phyloP scores from a whole-genome alignment of 116 monocot genomes.

The Posidonia oceanica region DNA sequence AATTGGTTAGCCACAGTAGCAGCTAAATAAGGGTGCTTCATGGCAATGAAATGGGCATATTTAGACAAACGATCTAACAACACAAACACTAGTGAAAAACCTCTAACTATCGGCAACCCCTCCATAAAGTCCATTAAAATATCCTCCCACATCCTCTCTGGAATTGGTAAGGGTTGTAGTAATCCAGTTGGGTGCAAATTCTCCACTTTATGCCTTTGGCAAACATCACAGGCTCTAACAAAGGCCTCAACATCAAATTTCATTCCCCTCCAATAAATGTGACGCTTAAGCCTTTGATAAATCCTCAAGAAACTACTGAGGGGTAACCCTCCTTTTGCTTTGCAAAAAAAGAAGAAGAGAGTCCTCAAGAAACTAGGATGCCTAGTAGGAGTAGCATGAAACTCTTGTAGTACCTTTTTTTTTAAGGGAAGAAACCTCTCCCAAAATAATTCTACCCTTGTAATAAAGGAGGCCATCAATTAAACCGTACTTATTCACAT shows the following conservation, averaged over 20 bases:
- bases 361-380: neutral
- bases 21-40: neutral
- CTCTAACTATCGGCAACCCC: neutral
- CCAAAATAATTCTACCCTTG: neutral
- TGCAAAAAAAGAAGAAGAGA: too few species aligned
- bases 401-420: neutral
- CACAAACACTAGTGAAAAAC: neutral
- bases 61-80: constrained; percentile 11
- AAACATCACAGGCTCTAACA: neutral
- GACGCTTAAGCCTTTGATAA: neutral
- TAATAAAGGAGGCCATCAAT: neutral
- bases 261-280: neutral
- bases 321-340: too few species aligned
- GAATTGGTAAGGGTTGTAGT: neutral
- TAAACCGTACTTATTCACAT: neutral
- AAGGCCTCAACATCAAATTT: too few species aligned
- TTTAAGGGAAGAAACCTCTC: neutral
- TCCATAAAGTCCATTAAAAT: constrained; percentile 15
- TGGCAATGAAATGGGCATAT: constrained; percentile 1
- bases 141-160: neutral
- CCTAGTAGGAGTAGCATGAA: neutral
- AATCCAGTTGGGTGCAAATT: neutral
- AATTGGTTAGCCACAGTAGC: neutral
- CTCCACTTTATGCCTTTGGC: neutral
- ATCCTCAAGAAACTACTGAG: neutral